Percentiles rank a stretch among this genome's conserved stretches.
These are phyloP conservation scores for Anthostomella pinea DNA, from an alignment of 2,329 filamentous ascomycete genomes.

Conservation along the genomic window DNA sequence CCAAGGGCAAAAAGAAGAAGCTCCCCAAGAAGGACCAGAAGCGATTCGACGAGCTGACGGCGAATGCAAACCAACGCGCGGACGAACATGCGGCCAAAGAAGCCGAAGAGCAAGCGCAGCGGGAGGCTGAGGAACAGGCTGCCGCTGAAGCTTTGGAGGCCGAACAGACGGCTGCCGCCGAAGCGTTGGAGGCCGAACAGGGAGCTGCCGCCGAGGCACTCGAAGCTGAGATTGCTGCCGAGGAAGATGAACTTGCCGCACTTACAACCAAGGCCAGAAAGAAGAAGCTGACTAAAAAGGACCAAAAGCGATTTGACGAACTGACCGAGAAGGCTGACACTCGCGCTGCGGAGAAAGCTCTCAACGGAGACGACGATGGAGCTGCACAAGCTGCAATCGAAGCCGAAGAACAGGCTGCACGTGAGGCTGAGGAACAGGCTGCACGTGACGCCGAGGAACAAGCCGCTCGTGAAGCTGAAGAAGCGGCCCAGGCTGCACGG, in stretches of 20 bases:
- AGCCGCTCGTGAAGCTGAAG: constrained; percentile 10
- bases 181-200: constrained; percentile 21
- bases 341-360: constrained; percentile 14
- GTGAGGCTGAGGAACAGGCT: constrained; percentile 21
- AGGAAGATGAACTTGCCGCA: constrained; percentile 24
- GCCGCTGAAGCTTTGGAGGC: constrained; percentile 12
- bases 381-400: constrained; percentile 23
- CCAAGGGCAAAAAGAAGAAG: constrained; percentile 29
- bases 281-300: constrained; percentile 36
- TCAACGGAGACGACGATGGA: too few relatives aligned
- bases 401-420: constrained; percentile 17
- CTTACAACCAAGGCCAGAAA: constrained; percentile 33
- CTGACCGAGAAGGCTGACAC: constrained; percentile 37
- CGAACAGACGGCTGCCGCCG: constrained; percentile 29
- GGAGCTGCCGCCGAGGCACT: constrained; percentile 29
- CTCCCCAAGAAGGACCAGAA: constrained; percentile 29
- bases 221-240: constrained; percentile 19
- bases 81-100: constrained; percentile 36
- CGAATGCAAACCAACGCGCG: constrained; percentile 30
- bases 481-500: constrained; percentile 13
- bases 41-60: constrained; percentile 34
- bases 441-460: constrained; percentile 9
- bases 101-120: constrained; percentile 35
- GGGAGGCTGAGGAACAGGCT: constrained; percentile 19
- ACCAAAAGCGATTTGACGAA: constrained; percentile 4